These are phyloP conservation scores for Cyclotella cryptica DNA, from an alignment of 108 stramenopile species.

Conservation along the genomic window DNA sequence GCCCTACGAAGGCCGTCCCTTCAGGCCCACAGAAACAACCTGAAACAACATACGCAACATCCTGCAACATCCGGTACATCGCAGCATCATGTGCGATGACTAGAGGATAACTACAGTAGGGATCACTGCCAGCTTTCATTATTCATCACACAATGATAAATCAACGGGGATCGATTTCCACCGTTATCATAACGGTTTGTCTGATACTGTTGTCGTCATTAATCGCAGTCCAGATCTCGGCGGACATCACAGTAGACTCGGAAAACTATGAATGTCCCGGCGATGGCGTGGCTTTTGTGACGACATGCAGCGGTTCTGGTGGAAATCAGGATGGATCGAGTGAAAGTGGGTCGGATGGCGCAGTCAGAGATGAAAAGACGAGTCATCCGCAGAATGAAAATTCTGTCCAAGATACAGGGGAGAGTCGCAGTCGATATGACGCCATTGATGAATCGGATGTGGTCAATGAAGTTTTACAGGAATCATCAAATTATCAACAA, in stretches of 20 bases:
- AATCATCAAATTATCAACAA: conserved; percentile 7
- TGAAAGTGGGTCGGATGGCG: not conserved
- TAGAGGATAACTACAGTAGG: too few species aligned
- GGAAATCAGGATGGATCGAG: not conserved
- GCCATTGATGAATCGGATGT: conserved; percentile 33
- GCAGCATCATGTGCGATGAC: too few species aligned
- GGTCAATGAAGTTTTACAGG: conserved; percentile 32
- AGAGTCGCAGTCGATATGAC: not conserved
- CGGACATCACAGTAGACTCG: not conserved
- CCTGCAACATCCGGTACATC: too few species aligned
- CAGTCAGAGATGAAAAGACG: not conserved
- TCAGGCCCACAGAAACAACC: too few species aligned
- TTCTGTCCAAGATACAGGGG: not conserved
- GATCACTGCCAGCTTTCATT: too few species aligned
- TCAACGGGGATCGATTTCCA: not conserved
- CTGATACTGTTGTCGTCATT: too few species aligned
- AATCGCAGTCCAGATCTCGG: not conserved
- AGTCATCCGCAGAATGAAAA: not conserved
- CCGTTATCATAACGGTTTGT: not conserved
- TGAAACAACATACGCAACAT: too few species aligned
- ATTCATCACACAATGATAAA: too few species aligned
- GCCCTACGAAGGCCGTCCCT: too few species aligned
- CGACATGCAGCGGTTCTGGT: conserved; percentile 36
- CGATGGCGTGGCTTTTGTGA: conserved; percentile 41
- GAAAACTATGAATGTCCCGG: conserved; percentile 32